Base-by-base conservation (phyloP, 2,329 filamentous ascomycete genomes). In the Fusarium verticillioides region DNA sequence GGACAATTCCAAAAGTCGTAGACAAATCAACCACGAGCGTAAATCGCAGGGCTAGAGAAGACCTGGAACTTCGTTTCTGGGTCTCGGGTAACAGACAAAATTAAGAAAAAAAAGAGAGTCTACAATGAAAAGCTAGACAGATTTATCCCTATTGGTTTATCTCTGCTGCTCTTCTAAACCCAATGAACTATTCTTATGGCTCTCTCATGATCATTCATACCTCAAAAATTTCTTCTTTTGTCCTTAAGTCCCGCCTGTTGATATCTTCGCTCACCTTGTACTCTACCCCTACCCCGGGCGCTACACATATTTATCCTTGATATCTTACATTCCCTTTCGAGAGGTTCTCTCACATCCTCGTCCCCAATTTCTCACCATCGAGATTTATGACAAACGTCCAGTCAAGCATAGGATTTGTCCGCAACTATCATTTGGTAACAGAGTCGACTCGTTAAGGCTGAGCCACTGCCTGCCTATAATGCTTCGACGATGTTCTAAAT, bases 151-250 rank as follows among this genome's bases (percentile, higher is more conserved):
- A 30, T 30, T 30, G 28, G 28, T 30, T 18, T 21, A 11, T 16
- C 21, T 12, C n/a, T 30, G 4, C 0, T 32, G 15, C 28, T 32
- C 21, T 49, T n/a, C 0, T 18, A n/a, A 49, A 9, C 15, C 10
- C 4, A 3, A 18, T 12, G 7, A 1, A 2, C 15, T 18, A 18
- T n/a, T n/a, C 15, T n/a, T 0, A n/a, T 8, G 4, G 28, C 28
- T 30, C 46, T 12, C 21, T 32, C 4, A 10, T n/a, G 5, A 11
- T n/a, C 4, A 8, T n/a, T 30, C 10, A 4, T 30, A n/a, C 44
- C 6, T 16, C 9, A 30, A 21, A 28, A 4, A 18, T 28, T 7
- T 8, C 19, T 28, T 30, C 1, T 3, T 15, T 13, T 16, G 15
- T 16, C 13, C 13, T 16, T 30, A 30, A 30, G 28, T 30, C 28